Base-by-base conservation (phyloP, 305 asterid species). In the Fraxinus albicans region DNA sequence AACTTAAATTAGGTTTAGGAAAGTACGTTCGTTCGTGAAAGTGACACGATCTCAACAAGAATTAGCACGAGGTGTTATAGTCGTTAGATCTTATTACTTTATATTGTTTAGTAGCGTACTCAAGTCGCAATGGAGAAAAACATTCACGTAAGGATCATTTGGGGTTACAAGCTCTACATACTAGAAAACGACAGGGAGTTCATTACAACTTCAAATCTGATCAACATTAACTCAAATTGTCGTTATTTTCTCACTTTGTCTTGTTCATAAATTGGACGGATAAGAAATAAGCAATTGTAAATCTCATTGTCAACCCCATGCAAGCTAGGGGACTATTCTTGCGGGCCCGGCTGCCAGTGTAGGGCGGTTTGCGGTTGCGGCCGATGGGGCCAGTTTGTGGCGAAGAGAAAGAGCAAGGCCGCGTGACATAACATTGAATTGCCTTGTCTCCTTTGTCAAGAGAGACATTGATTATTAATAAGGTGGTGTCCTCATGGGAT, bases 371-470 rank as follows among this genome's bases (percentile, higher is more conserved):
- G 81, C 8, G 6, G 58, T 60, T 34, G 77, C 19, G 73, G 73
- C 47, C 55, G 55, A 53, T 70, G 79, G 67, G 47, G 55, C 76
- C 44, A 65, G 12, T 25, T 12, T 79, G 79, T 77, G 87, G 75
- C 36, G 33, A 65, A 50, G 77, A 58, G 34, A 53, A 58, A 65
- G 79, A 79, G 83, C 82, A 82, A 10, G 75, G 84, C 69, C 83
- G 78, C 84, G 83, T 73, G 80, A 75, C 75, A 79, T 38, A 40
- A 23, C 74, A 33, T 82, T 79, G 65, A 80, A 84, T 82, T 29
- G 74, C 3, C 31, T 84, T 85, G 88, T 83, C 87, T 83, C 81
- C 84, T 55, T 80, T 77, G 55, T 78, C 69, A 29, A 72, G 35
- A 35, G 3, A 19, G 77, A 82, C 84, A 84, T 77, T 65, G 69